Conservation (phyloP, 768 basidiomycete genomes). For the Amanita pseudoporphyria region DNA sequence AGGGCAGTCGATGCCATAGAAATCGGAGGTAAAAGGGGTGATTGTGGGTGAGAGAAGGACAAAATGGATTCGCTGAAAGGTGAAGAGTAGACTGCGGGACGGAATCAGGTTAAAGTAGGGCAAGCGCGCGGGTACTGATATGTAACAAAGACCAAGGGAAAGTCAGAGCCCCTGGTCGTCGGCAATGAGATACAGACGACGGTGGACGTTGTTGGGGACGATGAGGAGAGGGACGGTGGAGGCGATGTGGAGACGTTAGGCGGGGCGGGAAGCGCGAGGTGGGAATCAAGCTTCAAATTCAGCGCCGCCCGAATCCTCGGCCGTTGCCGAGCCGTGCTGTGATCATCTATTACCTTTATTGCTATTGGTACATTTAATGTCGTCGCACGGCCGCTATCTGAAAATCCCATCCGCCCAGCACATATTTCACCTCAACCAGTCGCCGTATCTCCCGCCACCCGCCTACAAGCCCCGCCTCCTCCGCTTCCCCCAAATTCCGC, state of each 20-base stretch:
- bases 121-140: conserved; percentile 5
- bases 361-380: conserved; percentile 27
- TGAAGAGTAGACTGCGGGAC: not conserved
- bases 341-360: conserved; percentile 5
- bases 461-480: conserved; percentile 29
- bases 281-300: conserved; percentile 17
- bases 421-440: conserved; percentile 72
- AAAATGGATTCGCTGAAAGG: not conserved
- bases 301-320: conserved; percentile 25
- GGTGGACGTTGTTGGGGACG: conserved; percentile 13
- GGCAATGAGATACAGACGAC: not conserved
- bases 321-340: conserved; percentile 16
- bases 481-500: conserved; percentile 43
- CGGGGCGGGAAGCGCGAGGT: conserved; percentile 20
- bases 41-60: conserved; percentile 7
- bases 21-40: conserved; percentile 1
- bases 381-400: conserved; percentile 78
- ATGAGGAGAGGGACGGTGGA: conserved; percentile 12
- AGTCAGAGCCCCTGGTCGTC: conserved; percentile 9
- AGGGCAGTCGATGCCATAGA: conserved; percentile 5
- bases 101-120: conserved; percentile 3
- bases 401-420: conserved; percentile 81
- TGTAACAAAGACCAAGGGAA: conserved; percentile 4
- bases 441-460: conserved; percentile 85
- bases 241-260: conserved; percentile 13